Evolutionary conservation across 306 rosid genomes (phyloP).

Genomic region (Rosa chinensis): DNA sequence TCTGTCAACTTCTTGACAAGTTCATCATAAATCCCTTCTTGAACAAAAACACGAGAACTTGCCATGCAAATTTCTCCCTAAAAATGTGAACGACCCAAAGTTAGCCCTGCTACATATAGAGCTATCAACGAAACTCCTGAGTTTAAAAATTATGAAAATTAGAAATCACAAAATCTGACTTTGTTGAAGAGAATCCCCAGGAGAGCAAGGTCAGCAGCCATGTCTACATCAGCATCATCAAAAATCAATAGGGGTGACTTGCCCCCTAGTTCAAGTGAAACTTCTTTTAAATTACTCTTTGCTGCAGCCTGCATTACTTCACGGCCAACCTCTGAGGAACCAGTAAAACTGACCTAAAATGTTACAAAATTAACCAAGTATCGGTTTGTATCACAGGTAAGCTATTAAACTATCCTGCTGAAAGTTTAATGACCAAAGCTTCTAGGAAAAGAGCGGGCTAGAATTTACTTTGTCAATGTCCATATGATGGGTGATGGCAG

Average conservation of each 20-base stretch:
- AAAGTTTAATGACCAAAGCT: neutral
- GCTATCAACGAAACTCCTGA: neutral
- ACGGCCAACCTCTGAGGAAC: slow-evolving; percentile 77
- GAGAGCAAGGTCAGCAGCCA: slow-evolving; percentile 73
- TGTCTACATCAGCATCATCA: slow-evolving; percentile 71
- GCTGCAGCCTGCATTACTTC: slow-evolving; percentile 83
- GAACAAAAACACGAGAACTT: slow-evolving; percentile 77
- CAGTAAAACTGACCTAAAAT: slow-evolving; percentile 74
- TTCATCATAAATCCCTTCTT: slow-evolving; percentile 82
- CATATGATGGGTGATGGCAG: slow-evolving; percentile 74
- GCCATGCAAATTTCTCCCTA: slow-evolving; percentile 89
- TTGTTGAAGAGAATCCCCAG: slow-evolving; percentile 56
- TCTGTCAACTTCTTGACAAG: slow-evolving; percentile 58
- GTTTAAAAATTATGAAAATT: neutral
- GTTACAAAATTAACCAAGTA: neutral
- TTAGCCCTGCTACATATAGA: neutral
- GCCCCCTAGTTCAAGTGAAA: slow-evolving; percentile 87
- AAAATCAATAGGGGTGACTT: slow-evolving; percentile 79
- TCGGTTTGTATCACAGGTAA: neutral
- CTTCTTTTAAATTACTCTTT: slow-evolving; percentile 67
- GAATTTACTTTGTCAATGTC: slow-evolving; percentile 67
- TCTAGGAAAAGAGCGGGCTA: neutral
- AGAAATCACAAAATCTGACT: slow-evolving; percentile 31
- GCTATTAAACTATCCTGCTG: neutral
- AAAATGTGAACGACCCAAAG: neutral